Conservation (phyloP, 257 asterid genomes). For the Capsicum rhomboideum region DNA sequence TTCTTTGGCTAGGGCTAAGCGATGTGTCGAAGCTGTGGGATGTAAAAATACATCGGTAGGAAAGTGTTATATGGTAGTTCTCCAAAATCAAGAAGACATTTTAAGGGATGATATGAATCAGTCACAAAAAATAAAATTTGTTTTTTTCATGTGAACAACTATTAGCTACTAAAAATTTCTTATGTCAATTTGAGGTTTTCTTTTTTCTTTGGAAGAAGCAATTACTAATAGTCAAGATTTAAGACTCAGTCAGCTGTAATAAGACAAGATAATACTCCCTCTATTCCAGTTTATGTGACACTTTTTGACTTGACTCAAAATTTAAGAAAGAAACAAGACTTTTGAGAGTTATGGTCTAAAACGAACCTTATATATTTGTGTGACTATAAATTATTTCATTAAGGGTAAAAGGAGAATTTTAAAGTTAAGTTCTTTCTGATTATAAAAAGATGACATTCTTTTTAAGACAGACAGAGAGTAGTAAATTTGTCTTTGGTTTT, state of each 20-base stretch:
- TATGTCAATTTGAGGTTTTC: neutral
- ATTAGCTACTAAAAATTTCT: neutral
- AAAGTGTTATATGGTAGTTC: neutral
- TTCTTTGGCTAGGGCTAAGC: neutral
- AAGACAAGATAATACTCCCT: neutral
- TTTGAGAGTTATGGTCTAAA: no score
- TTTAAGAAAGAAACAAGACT: no score
- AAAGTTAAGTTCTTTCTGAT: no score
- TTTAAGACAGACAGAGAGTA: no score
- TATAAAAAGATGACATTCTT: no score
- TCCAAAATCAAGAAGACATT: neutral
- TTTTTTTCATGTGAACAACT: neutral
- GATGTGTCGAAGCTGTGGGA: neutral
- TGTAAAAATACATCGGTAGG: neutral
- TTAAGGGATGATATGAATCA: slow-evolving; percentile 18
- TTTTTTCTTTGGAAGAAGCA: neutral
- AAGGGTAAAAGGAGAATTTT: no score
- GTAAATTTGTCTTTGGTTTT: neutral
- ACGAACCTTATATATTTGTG: no score
- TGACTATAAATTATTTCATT: no score
- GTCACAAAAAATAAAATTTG: slow-evolving; percentile 8
- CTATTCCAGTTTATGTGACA: no score
- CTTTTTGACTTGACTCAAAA: no score
- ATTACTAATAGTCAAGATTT: neutral
- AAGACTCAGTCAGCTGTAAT: neutral